phyloP scores from a whole-genome alignment of 176 grass and related monocot species.

The Cenchrus americanus region DNA sequence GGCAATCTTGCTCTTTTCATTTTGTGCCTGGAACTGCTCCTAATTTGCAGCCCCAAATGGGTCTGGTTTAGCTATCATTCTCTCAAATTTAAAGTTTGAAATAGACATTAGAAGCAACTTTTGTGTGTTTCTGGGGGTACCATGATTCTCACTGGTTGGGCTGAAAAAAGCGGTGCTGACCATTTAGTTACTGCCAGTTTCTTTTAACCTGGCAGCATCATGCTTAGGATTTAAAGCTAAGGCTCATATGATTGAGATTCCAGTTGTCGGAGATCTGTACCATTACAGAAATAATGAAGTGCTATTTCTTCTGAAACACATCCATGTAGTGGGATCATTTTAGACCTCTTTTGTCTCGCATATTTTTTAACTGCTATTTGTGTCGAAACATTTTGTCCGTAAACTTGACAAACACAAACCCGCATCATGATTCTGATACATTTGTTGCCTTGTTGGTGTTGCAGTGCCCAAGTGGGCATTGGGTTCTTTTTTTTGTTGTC shows the following conservation, averaged over 20 bases:
- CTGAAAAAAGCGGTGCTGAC: background rate
- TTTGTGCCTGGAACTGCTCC: constrained; percentile 3
- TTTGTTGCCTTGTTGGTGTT: background rate
- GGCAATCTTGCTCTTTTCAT: background rate
- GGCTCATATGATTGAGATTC: constrained; percentile 16
- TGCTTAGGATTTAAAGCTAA: constrained; percentile 38
- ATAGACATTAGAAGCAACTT: background rate
- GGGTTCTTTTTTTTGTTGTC: background rate
- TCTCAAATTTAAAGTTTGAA: background rate
- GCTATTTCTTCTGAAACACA: constrained; percentile 15
- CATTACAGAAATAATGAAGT: background rate
- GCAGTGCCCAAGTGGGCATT: constrained; percentile 36
- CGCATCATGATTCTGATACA: background rate
- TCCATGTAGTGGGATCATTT: background rate
- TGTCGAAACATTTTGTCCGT: background rate
- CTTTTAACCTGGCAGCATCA: constrained; percentile 15
- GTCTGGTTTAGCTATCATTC: background rate
- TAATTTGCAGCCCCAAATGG: background rate
- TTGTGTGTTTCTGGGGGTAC: background rate
- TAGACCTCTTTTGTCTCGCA: background rate
- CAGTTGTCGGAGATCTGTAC: background rate
- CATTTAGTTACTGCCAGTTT: background rate
- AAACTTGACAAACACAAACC: background rate
- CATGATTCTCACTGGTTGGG: background rate
- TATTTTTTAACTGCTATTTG: background rate